phyloP scores from a whole-genome alignment of 2,329 filamentous ascomycete species.

The Exophiala alcalophila region DNA sequence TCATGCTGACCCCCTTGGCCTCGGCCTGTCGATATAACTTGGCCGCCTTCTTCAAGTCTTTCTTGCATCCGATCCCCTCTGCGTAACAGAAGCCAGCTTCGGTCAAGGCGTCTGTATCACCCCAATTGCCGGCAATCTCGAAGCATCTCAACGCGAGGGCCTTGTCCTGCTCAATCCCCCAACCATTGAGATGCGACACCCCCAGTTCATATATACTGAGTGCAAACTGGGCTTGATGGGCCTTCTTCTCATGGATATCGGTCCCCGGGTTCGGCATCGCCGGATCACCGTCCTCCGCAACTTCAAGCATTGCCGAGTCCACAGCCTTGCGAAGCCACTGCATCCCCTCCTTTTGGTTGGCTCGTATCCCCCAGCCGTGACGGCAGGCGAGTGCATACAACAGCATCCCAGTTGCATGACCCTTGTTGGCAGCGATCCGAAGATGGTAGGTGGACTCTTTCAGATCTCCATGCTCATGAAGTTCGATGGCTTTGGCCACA shows the following conservation, averaged over 20 bases:
- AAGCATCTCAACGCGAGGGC: conserved; percentile 84
- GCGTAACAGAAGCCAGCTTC: conserved; percentile 97
- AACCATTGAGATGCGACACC: conserved; percentile 96
- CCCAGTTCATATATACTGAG: conserved; percentile 94
- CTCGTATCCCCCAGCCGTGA: conserved; percentile 96
- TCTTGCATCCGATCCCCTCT: conserved; percentile 89
- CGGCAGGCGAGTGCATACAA: conserved; percentile 91
- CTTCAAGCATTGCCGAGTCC: conserved; percentile 75
- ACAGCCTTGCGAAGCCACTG: conserved; percentile 90
- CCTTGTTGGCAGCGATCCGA: conserved; percentile 78
- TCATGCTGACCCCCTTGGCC: conserved; percentile 92
- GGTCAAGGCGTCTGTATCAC: conserved; percentile 87
- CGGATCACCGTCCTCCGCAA: conserved; percentile 72
- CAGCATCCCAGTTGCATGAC: conserved; percentile 90
- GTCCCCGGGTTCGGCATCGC: conserved; percentile 53
- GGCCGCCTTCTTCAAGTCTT: conserved; percentile 91
- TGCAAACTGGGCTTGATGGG: conserved; percentile 87
- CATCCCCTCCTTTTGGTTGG: conserved; percentile 85
- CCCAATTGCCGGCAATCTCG: conserved; percentile 94
- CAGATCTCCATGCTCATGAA: conserved; percentile 81
- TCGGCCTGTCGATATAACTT: conserved; percentile 88
- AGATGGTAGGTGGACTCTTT: conserved; percentile 97
- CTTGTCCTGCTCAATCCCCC: conserved; percentile 94
- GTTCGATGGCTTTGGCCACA: conserved; percentile 81
- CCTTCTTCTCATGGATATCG: conserved; percentile 69